phyloP scores from a whole-genome alignment of 768 basidiomycete species.

The Boletus vermiculosoides region DNA sequence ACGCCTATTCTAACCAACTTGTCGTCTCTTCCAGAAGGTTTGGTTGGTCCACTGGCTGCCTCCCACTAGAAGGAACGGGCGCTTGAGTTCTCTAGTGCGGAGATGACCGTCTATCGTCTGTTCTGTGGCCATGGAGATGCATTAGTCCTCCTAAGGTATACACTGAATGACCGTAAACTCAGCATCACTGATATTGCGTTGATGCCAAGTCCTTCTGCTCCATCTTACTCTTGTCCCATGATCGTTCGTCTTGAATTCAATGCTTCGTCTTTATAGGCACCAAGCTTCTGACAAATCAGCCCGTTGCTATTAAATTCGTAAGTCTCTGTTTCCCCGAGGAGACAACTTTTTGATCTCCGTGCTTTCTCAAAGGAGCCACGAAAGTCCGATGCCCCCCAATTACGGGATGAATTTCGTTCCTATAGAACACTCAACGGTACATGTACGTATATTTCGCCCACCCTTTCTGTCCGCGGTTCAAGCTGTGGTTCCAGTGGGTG shows the following conservation, averaged over 20 bases:
- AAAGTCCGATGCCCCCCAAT: constrained; percentile 97
- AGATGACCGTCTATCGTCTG: constrained; percentile 5
- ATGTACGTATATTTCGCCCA: constrained; percentile 48
- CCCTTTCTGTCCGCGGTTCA: constrained; percentile 14
- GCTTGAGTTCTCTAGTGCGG: constrained; percentile 9
- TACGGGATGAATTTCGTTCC: constrained; percentile 95
- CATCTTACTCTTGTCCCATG: neutral
- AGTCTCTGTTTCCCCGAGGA: constrained; percentile 32
- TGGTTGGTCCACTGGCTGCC: neutral
- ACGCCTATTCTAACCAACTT: constrained; percentile 21
- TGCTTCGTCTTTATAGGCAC: constrained; percentile 51
- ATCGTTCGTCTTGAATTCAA: constrained; percentile 13
- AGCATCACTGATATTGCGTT: constrained; percentile 5
- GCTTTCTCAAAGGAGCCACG: constrained; percentile 71
- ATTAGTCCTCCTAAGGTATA: constrained; percentile 2
- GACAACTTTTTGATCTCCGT: constrained; percentile 14
- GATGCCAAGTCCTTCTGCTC: constrained; percentile 2
- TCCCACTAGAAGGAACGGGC: constrained; percentile 2
- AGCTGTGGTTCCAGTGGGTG: constrained; percentile 61
- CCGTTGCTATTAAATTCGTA: constrained; percentile 98
- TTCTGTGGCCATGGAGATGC: constrained; percentile 7
- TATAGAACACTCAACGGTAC: constrained; percentile 94
- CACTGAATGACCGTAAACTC: constrained; percentile 7
- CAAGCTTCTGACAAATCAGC: constrained; percentile 80
- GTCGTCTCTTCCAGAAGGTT: constrained; percentile 2